These are phyloP conservation scores for Camillea tinctor DNA, from an alignment of 2,329 filamentous ascomycete genomes.

Conservation along the genomic window DNA sequence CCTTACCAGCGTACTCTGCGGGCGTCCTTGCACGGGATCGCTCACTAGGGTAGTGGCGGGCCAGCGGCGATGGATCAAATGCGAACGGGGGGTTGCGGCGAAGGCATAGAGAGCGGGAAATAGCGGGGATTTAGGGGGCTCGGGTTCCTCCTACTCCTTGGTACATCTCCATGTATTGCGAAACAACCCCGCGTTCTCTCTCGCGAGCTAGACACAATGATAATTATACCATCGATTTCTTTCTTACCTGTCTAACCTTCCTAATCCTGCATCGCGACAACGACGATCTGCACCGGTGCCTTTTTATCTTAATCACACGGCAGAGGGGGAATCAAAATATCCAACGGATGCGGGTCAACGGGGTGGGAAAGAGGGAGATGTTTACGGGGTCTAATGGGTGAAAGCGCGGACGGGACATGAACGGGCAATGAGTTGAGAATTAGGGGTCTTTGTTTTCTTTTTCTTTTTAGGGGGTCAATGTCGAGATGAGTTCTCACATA, in stretches of 20 bases:
- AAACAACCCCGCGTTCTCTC: background rate
- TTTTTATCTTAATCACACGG: background rate
- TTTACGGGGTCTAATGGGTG: background rate
- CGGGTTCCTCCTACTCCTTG: background rate
- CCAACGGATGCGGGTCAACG: background rate
- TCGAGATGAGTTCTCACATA: background rate
- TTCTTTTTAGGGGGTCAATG: background rate
- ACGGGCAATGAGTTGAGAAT: background rate
- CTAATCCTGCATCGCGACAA: background rate
- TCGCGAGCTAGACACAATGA: no score
- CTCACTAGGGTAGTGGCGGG: background rate
- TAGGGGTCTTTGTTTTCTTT: background rate
- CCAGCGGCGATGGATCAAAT: background rate
- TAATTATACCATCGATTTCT: background rate
- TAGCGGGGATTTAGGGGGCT: background rate
- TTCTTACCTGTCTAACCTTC: background rate
- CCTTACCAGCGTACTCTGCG: background rate
- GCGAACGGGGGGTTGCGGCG: background rate
- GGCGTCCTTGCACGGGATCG: background rate
- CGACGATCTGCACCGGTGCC: background rate
- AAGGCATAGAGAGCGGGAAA: background rate
- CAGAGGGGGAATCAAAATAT: background rate
- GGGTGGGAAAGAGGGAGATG: background rate
- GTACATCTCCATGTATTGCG: background rate
- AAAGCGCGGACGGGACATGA: background rate